These are phyloP conservation scores for Helenozyma rhizophorensis DNA, from an alignment of 805 yeast species.

Conservation along the genomic window DNA sequence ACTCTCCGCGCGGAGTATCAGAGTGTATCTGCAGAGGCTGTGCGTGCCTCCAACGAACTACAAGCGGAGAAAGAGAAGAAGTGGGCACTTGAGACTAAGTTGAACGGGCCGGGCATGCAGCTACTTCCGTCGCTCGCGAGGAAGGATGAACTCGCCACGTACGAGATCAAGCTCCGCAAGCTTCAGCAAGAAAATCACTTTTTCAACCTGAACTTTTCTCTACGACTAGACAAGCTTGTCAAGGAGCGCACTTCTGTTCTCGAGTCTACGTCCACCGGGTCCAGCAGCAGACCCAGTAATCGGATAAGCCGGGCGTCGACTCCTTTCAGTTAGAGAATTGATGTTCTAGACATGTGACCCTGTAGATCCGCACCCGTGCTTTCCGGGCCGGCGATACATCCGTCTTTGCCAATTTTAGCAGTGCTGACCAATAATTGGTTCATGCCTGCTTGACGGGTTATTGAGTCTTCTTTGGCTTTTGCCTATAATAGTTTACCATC, in stretches of 20 bases:
- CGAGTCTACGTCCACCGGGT: constrained; percentile 25
- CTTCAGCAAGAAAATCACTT: constrained; percentile 27
- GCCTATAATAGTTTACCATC: too few species aligned
- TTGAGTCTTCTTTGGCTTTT: too few species aligned
- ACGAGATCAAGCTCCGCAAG: constrained; percentile 23
- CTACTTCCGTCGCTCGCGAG: constrained; percentile 31
- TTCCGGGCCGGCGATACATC: too few species aligned
- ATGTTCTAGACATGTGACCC: too few species aligned
- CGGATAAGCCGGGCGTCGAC: constrained; percentile 39
- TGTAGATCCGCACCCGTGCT: too few species aligned
- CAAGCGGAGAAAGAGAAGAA: constrained; percentile 17
- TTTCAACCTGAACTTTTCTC: constrained; percentile 22
- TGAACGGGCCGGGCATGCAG: constrained; percentile 33
- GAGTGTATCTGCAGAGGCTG: constrained; percentile 30
- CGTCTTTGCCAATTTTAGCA: too few species aligned
- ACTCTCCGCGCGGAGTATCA: constrained; percentile 28
- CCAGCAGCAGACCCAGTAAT: constrained; percentile 29
- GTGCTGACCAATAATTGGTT: too few species aligned
- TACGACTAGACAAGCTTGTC: constrained; percentile 30
- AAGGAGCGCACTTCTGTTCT: constrained; percentile 30
- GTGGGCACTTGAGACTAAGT: constrained; percentile 15
- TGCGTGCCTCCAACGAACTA: constrained; percentile 21
- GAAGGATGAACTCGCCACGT: constrained; percentile 28
- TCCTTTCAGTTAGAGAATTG: constrained; percentile 20
- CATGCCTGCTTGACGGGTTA: too few species aligned